A percentile compares a stretch with the other conserved stretches of the same genome.
phyloP scores from a whole-genome alignment of 805 yeast genomes.

The Starmera quercuum region DNA sequence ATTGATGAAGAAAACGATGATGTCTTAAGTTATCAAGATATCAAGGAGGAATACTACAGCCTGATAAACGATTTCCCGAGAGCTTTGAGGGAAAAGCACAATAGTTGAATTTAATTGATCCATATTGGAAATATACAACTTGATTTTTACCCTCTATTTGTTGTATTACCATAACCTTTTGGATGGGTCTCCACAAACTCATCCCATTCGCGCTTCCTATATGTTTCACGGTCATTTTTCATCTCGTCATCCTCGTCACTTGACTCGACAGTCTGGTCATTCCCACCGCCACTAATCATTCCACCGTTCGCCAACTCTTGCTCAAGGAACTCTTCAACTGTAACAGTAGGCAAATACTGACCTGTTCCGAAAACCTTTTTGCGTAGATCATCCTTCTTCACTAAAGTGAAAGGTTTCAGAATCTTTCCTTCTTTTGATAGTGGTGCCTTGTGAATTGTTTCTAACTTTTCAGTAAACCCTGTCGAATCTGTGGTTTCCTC shows the following conservation, averaged over 20 bases:
- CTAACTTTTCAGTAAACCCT: constrained; percentile 61
- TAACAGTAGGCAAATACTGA: constrained; percentile 87
- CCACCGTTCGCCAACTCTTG: constrained; percentile 83
- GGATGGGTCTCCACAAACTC: constrained; percentile 83
- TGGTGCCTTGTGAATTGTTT: constrained; percentile 41
- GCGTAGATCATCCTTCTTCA: constrained; percentile 49
- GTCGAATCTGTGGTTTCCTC: constrained; percentile 23
- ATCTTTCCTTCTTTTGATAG: constrained; percentile 72
- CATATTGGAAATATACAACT: too few species aligned
- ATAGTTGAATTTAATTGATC: not conserved
- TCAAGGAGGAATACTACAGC: constrained; percentile 9
- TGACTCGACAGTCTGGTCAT: constrained; percentile 25
- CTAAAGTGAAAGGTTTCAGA: constrained; percentile 75
- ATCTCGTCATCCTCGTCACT: constrained; percentile 53
- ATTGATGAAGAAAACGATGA: constrained; percentile 12
- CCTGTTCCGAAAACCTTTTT: constrained; percentile 83
- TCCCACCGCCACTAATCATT: constrained; percentile 45
- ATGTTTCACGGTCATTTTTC: constrained; percentile 55
- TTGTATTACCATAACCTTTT: constrained; percentile 86
- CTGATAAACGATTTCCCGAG: not conserved
- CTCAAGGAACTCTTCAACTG: constrained; percentile 86
- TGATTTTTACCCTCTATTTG: constrained; percentile 55
- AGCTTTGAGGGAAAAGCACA: not conserved
- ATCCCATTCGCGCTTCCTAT: constrained; percentile 84
- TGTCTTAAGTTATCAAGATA: constrained; percentile 11